Conservation (phyloP, 768 basidiomycete genomes). For the Russula emetica region DNA sequence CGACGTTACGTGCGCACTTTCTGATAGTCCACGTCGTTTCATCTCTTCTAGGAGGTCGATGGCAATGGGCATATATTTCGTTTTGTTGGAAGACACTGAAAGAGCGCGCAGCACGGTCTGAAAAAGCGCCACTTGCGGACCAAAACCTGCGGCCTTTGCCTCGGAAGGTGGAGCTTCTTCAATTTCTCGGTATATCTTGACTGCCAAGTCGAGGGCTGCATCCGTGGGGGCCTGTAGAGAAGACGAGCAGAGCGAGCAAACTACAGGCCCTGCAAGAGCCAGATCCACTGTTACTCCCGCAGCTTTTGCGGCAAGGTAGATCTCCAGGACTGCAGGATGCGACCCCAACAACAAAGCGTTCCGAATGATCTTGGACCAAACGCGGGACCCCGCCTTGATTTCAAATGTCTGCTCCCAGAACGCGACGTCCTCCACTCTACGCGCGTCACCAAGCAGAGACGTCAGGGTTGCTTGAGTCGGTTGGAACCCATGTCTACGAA, state of each 20-base stretch:
- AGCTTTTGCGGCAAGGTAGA: constrained; percentile 47
- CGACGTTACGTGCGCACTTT: constrained; percentile 45
- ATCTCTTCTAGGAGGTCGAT: constrained; percentile 62
- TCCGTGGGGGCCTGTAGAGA: constrained; percentile 39
- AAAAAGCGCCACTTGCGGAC: constrained; percentile 43
- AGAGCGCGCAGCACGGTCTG: constrained; percentile 38
- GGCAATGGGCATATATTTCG: constrained; percentile 47
- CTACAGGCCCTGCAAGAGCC: constrained; percentile 50
- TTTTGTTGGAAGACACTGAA: constrained; percentile 40
- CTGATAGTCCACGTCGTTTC: constrained; percentile 46
- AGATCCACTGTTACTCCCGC: constrained; percentile 47
- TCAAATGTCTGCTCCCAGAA: constrained; percentile 41
- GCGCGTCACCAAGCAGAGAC: constrained; percentile 16
- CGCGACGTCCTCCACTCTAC: constrained; percentile 8
- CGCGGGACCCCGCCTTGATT: constrained; percentile 39
- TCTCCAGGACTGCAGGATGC: constrained; percentile 40
- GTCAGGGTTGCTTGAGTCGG: constrained; percentile 24
- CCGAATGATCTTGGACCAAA: constrained; percentile 54
- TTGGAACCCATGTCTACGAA: constrained; percentile 17
- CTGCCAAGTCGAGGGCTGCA: constrained; percentile 47
- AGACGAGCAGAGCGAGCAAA: constrained; percentile 47
- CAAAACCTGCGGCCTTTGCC: background rate
- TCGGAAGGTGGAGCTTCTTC: background rate
- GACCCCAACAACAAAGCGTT: constrained; percentile 45
- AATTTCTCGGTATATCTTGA: constrained; percentile 51